Base-by-base conservation (phyloP, 1,139 yeast species). In the Suhomyces terraborum region DNA sequence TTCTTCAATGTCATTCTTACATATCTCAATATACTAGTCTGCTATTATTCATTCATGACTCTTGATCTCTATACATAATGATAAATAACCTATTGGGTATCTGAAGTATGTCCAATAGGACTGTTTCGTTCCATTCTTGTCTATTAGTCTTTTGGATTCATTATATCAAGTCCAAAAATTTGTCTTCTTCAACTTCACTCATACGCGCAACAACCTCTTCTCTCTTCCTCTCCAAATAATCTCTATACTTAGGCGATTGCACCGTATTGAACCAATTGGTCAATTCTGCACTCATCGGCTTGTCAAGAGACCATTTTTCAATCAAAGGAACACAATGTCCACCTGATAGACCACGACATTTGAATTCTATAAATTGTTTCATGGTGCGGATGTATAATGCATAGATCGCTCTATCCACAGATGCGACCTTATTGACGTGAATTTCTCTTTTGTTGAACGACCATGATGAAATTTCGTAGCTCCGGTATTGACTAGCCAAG, bases 301-400 rank as follows among this genome's bases (percentile, higher is more conserved):
- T 47, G 45, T 66, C 64, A 16, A 72, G 47, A n/a, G 66, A 49
- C 77, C 77, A 72, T 53, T 69, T 63, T 7, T 58, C 52, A 17
- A 70, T 62, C 29, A 71, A 53, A 7, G 66, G 67, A 2, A 48
- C 48, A 26, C 68, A 58, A 44, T 67, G 73, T 3, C 67, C 68
- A 24, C 61, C 56, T 25, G 46, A 48, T 7, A 61, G 58, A 5
- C 55, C 41, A 19, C 56, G 49, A 47, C 73, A 65, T 46, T 66
- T 68, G 30, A 49, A 40, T 16, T 62, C 58, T 9, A 71, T 54
- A 25, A 69, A 51, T 5, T 50, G 43, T 38, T 58, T 58, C 53
- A 72, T 49, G 3, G 64, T 56, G 18, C 49, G 52, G 16, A 35
- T 41, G 47, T 70, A 70, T 18, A 67, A 47, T 1, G 47, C 41